These are phyloP conservation scores for Maudiozyma serrabonitensis DNA, from an alignment of 805 yeast genomes.

Conservation along the genomic window DNA sequence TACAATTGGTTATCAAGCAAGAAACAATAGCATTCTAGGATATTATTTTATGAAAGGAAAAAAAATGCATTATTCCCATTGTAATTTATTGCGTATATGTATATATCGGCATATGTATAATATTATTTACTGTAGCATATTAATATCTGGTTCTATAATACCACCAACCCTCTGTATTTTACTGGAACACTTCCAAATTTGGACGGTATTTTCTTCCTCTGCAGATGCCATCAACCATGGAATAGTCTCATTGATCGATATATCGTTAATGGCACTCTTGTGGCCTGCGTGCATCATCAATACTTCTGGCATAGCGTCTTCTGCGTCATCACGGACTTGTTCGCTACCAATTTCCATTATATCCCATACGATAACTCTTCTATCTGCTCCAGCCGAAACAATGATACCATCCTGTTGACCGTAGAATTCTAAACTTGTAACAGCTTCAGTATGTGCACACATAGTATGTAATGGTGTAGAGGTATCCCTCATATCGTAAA, in stretches of 20 bases:
- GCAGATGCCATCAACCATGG: constrained; percentile 69
- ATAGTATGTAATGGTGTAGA: constrained; percentile 50
- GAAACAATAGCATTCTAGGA: constrained; percentile 17
- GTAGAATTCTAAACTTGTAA: constrained; percentile 68
- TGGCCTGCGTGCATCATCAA: constrained; percentile 93
- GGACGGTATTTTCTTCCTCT: constrained; percentile 37
- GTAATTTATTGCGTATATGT: background rate
- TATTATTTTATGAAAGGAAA: background rate
- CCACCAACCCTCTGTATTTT: constrained; percentile 29
- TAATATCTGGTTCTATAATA: constrained; percentile 5
- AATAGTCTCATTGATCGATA: constrained; percentile 53
- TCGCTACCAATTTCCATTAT: constrained; percentile 71
- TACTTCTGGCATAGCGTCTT: constrained; percentile 83
- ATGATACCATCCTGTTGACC: constrained; percentile 68
- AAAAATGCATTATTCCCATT: background rate
- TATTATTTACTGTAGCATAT: constrained; percentile 5
- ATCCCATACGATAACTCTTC: constrained; percentile 78
- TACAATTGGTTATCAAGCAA: constrained; percentile 68
- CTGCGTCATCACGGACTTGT: constrained; percentile 78
- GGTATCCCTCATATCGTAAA: constrained; percentile 53
- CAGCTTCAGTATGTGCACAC: constrained; percentile 70
- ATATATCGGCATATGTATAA: background rate
- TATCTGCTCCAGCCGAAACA: constrained; percentile 68
- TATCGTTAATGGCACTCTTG: constrained; percentile 64
- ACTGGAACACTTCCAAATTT: constrained; percentile 36